Conservation (phyloP, 1,284 basidiomycete species). For the Naganishia sp. region DNA sequence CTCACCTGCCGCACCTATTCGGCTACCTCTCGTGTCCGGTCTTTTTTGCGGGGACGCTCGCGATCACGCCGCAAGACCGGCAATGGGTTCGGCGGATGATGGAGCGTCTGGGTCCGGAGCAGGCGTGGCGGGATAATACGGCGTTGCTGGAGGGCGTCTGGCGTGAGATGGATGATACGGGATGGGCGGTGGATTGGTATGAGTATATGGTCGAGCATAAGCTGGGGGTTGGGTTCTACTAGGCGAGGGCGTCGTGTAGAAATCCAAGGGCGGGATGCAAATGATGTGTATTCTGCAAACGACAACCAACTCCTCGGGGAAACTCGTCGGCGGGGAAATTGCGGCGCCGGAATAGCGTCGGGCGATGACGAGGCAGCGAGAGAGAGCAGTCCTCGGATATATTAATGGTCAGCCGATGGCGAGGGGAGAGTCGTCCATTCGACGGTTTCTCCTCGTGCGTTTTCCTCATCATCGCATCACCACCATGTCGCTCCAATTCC, state of each 20-base stretch:
- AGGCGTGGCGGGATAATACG: slow-evolving; percentile 23
- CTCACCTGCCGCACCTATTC: slow-evolving; percentile 16
- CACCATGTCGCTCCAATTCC: slow-evolving; percentile 43
- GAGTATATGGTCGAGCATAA: slow-evolving; percentile 24
- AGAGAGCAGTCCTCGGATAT: no score
- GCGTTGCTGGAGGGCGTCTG: slow-evolving; percentile 21
- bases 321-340: slow-evolving; percentile 3
- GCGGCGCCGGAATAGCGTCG: slow-evolving; percentile 1
- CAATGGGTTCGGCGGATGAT: slow-evolving; percentile 22
- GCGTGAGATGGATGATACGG: slow-evolving; percentile 23
- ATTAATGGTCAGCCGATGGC: no score
- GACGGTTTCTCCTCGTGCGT: neutral
- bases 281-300: neutral
- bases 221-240: slow-evolving; percentile 20
- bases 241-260: neutral
- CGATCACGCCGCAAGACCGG: slow-evolving; percentile 10
- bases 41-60: slow-evolving; percentile 23
- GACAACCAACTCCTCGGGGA: neutral
- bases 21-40: slow-evolving; percentile 25
- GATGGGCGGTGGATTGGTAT: slow-evolving; percentile 27
- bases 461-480: neutral
- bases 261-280: neutral
- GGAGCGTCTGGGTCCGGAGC: slow-evolving; percentile 18
- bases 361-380: neutral
- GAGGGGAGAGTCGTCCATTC: no score